phyloP scores from a whole-genome alignment of 1,284 basidiomycete species.

The Meripilus lineatus region DNA sequence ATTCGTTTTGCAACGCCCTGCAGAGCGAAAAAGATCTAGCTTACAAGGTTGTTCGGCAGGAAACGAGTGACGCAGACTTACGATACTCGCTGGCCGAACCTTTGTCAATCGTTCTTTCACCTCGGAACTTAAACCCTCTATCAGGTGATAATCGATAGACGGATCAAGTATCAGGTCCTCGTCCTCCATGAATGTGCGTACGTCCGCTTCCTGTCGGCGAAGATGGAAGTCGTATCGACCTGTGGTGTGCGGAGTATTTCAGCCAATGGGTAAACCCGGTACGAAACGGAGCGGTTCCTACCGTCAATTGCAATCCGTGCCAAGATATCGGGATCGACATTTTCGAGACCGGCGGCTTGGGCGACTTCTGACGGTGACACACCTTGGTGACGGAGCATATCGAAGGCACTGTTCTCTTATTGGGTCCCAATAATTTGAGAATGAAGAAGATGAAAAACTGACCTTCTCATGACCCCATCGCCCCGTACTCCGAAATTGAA shows the following conservation, averaged over 20 bases:
- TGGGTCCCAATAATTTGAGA: not conserved
- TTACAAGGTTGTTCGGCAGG: not conserved
- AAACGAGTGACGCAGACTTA: slow-evolving; percentile 43
- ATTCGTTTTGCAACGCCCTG: slow-evolving; percentile 83
- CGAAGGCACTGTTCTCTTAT: slow-evolving; percentile 63
- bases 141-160: slow-evolving; percentile 59
- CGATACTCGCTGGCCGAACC: slow-evolving; percentile 67
- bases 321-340: slow-evolving; percentile 48
- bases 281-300: slow-evolving; percentile 21
- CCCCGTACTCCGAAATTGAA: slow-evolving; percentile 51
- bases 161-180: slow-evolving; percentile 70
- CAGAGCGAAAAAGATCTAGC: not conserved
- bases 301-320: slow-evolving; percentile 71
- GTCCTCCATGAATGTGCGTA: slow-evolving; percentile 75
- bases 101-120: slow-evolving; percentile 61
- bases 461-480: slow-evolving; percentile 64
- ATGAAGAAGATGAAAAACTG: not conserved
- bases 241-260: slow-evolving; percentile 20
- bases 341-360: slow-evolving; percentile 51
- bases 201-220: slow-evolving; percentile 65
- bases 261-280: not conserved
- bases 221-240: slow-evolving; percentile 61
- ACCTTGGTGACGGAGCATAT: slow-evolving; percentile 65
- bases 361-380: slow-evolving; percentile 38
- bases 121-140: slow-evolving; percentile 74